Percentiles rank a stretch among this genome's conserved stretches.
phyloP scores from a whole-genome alignment of 208 protist genomes.

The Naegleria lovaniensis region DNA sequence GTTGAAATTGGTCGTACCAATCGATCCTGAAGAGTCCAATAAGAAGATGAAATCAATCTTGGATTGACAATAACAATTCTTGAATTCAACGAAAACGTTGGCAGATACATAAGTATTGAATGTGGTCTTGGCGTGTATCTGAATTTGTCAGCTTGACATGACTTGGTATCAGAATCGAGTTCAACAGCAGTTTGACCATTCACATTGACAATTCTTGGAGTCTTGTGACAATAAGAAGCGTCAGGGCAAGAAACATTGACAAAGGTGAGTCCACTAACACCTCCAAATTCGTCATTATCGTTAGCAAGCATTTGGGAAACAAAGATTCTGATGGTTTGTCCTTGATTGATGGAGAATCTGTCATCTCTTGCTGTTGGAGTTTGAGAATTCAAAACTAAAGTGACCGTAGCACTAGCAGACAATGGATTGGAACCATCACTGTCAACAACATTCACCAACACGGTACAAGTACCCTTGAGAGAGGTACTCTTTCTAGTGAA shows the following conservation, averaged over 20 bases:
- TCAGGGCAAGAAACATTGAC: background rate
- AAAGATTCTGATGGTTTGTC: background rate
- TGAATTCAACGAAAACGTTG: background rate
- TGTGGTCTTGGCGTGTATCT: background rate
- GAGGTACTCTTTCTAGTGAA: background rate
- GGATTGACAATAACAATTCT: background rate
- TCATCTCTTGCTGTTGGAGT: background rate
- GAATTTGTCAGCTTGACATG: background rate
- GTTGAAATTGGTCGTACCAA: background rate
- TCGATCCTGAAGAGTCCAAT: background rate
- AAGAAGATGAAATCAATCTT: background rate
- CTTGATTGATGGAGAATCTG: background rate
- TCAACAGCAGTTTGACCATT: background rate
- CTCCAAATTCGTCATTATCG: background rate
- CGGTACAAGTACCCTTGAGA: background rate
- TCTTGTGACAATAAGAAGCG: background rate
- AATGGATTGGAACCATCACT: background rate
- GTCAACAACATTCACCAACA: background rate
- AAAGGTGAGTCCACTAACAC: background rate
- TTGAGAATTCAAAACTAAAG: background rate
- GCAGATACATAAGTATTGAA: background rate
- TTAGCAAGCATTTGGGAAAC: background rate
- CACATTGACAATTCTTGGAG: background rate
- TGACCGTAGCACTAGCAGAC: background rate
- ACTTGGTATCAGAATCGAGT: background rate